Evolutionary conservation across 2,329 filamentous ascomycete species (phyloP).

Genomic region (Penicillium hordei): DNA sequence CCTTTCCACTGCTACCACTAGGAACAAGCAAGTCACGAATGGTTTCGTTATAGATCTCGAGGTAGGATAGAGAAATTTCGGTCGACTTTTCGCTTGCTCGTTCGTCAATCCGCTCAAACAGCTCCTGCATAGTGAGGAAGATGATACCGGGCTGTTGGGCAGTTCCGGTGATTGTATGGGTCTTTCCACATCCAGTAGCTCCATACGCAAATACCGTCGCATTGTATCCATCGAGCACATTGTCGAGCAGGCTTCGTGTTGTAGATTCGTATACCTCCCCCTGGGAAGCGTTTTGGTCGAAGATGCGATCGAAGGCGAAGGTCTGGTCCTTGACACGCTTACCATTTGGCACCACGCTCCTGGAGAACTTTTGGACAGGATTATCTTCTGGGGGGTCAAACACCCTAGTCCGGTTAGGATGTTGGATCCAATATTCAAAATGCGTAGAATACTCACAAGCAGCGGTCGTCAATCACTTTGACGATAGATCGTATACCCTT

Average conservation of each 20-base stretch:
- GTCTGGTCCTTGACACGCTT: conserved; percentile 97
- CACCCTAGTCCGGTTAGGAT: conserved; percentile 58
- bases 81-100: conserved; percentile 81
- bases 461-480: conserved; percentile 94
- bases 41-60: conserved; percentile 99
- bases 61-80: conserved; percentile 87
- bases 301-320: conserved; percentile 93
- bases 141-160: conserved; percentile 94
- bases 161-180: conserved; percentile 93
- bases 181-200: conserved; percentile 96
- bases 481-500: conserved; percentile 89
- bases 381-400: conserved; percentile 97
- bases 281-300: conserved; percentile 92
- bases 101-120: conserved; percentile 95
- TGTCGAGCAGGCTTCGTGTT: conserved; percentile 85
- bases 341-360: conserved; percentile 75
- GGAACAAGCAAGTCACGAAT: conserved; percentile 93
- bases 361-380: conserved; percentile 81
- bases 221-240: conserved; percentile 95
- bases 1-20: conserved; percentile 76
- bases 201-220: conserved; percentile 98
- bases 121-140: conserved; percentile 97
- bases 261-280: conserved; percentile 94
- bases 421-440: conserved; percentile 8
- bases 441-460: conserved; percentile 67